Conservation (phyloP, 345 rosid genomes). For the Fremontodendron californicum region DNA sequence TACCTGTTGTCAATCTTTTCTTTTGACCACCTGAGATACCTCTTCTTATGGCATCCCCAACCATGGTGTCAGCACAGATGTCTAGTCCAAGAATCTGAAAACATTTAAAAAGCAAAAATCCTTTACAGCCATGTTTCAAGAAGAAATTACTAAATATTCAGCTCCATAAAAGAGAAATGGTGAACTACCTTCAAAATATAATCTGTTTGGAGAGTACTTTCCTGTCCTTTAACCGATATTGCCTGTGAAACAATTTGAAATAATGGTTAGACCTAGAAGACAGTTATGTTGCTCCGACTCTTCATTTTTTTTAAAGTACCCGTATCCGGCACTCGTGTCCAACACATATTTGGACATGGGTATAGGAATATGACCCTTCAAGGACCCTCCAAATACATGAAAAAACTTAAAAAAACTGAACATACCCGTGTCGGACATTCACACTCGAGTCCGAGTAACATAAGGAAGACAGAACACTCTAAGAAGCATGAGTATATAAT, state of each 20-base stretch:
- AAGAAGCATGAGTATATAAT: background rate
- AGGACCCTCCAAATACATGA: too few relatives aligned
- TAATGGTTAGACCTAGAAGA: background rate
- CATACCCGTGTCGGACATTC: too few relatives aligned
- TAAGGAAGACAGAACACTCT: background rate
- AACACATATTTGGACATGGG: too few relatives aligned
- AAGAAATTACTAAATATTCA: background rate
- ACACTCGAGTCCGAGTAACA: too few relatives aligned
- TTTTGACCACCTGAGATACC: constrained; percentile 56
- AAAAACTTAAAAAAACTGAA: too few relatives aligned
- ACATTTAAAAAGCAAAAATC: background rate
- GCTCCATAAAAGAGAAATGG: constrained; percentile 1
- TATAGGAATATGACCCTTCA: too few relatives aligned
- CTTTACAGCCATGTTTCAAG: background rate
- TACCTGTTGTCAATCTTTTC: constrained; percentile 52
- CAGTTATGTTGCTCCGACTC: too few relatives aligned
- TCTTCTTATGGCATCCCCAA: constrained; percentile 46
- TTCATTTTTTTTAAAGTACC: too few relatives aligned
- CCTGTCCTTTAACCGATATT: constrained; percentile 34
- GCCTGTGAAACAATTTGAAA: constrained; percentile 30
- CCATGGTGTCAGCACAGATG: constrained; percentile 45
- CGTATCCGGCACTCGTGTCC: too few relatives aligned
- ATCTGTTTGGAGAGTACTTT: constrained; percentile 47
- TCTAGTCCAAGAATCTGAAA: constrained; percentile 48
- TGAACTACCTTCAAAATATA: constrained; percentile 41